Conservation (phyloP, 2,329 filamentous ascomycete species). For the Didymella pomorum region DNA sequence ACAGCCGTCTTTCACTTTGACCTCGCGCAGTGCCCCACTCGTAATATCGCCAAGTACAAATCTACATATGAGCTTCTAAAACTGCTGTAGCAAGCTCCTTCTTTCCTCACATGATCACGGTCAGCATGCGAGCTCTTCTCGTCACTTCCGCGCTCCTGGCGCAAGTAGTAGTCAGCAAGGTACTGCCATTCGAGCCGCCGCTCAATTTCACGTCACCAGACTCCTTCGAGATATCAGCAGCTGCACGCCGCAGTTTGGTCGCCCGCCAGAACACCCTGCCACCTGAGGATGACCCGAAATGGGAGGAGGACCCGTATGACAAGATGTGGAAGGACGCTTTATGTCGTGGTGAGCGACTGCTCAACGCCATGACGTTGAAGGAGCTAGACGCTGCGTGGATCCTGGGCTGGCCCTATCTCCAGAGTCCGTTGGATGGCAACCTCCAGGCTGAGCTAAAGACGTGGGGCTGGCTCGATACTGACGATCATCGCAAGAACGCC, state of each 20-base stretch:
- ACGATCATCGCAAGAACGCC: not conserved
- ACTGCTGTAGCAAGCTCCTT: too few species aligned
- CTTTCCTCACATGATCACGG: not conserved
- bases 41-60: not conserved
- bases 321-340: constrained; percentile 46
- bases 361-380: constrained; percentile 19
- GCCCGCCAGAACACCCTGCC: not conserved
- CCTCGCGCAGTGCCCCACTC: not conserved
- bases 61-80: too few species aligned
- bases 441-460: constrained; percentile 14
- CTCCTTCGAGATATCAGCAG: not conserved
- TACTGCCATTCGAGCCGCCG: not conserved
- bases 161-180: not conserved
- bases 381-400: constrained; percentile 12
- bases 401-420: constrained; percentile 10
- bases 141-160: not conserved
- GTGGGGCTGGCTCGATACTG: constrained; percentile 20
- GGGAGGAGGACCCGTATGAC: constrained; percentile 6
- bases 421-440: constrained; percentile 17
- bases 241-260: not conserved
- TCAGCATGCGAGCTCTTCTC: not conserved
- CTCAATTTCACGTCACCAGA: not conserved
- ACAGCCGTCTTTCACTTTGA: not conserved
- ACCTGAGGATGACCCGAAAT: not conserved
- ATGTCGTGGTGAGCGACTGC: constrained; percentile 16